These are phyloP conservation scores for Mycena polygramma DNA, from an alignment of 768 basidiomycete species.

Conservation along the genomic window DNA sequence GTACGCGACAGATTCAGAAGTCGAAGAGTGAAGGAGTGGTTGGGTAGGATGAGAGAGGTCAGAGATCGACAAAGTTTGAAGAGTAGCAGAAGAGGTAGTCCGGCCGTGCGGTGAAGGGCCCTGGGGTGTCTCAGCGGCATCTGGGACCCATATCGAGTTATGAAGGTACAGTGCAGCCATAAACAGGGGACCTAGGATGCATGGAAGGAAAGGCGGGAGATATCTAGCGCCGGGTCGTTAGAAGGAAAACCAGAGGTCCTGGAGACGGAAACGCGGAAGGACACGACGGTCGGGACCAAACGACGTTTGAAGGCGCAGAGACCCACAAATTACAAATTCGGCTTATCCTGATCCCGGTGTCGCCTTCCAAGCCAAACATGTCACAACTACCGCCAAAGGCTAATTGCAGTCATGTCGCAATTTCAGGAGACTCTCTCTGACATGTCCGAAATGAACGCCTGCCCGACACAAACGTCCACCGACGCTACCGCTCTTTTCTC, in stretches of 20 bases:
- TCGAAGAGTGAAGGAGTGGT: conserved; percentile 53
- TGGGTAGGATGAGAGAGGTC: conserved; percentile 58
- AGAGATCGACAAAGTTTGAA: conserved; percentile 43
- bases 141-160: conserved; percentile 62
- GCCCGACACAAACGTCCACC: background rate
- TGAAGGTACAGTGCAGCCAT: conserved; percentile 76
- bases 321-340: conserved; percentile 19
- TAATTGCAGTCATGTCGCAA: background rate
- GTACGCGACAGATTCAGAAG: conserved; percentile 48
- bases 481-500: background rate
- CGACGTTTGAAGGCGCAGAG: background rate
- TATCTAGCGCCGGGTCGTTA: background rate
- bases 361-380: background rate
- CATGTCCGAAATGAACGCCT: conserved; percentile 13
- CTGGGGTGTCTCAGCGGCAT: conserved; percentile 42
- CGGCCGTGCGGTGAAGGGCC: conserved; percentile 54
- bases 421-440: conserved; percentile 4
- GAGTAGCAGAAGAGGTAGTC: conserved; percentile 52
- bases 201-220: conserved; percentile 33
- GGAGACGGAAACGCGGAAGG: background rate
- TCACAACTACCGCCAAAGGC: conserved; percentile 5
- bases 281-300: conserved; percentile 15
- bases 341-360: background rate
- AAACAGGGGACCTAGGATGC: conserved; percentile 32
- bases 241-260: conserved; percentile 1